Evolutionary conservation across 768 basidiomycete genomes (phyloP), one percentile per base, ranked within the genome.

Genomic region (Podaxis carcinomalis): DNA sequence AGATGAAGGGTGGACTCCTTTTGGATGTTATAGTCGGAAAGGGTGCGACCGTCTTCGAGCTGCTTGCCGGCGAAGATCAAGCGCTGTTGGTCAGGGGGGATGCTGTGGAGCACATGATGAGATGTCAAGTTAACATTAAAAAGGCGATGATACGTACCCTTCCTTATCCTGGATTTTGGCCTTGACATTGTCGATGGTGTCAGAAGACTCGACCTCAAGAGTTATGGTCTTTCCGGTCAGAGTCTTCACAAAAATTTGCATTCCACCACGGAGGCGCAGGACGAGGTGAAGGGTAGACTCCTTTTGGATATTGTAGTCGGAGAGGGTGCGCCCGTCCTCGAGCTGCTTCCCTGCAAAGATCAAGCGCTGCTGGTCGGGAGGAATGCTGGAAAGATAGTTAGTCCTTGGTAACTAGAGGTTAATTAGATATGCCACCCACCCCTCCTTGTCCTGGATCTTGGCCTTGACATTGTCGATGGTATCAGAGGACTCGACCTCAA

Each of bases 321-420:
- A 90, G 0, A 93, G 80, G 3, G 91, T 96, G 52, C 94, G 88
- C 3, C 95, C 95, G 69, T 97, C 95, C 73, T 96, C 94, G 27
- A 97, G 84, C 73, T 95, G 94, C 77, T 96, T 95, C 62, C 94
- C 94, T 50, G 94, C 94, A 65, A 95, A 96, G 79, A 96, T 96
- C n/a, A 96, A 77, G 64, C 95, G 93, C 71, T 95, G 93, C 68
- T 93, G 93, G 75, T 94, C 92, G 25, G 93, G 94, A 21, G 89
- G 89, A 61, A 91, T 91, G 13, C 86, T 79, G 37, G 10, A 56
- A 52, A 35, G 0, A 56, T 23, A 69, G 56, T 60, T 16, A 2
- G 5, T 9, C 23, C 7, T 9, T 14, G 9, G 37, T 19, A n/a
- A 7, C 42, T 23, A 0, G 36, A 19, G 23, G 16, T 19, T 39